Evolutionary conservation across 2,329 filamentous ascomycete genomes (phyloP), one percentile per base, ranked within the genome.

Genomic region (Pestalotiopsis sp.): DNA sequence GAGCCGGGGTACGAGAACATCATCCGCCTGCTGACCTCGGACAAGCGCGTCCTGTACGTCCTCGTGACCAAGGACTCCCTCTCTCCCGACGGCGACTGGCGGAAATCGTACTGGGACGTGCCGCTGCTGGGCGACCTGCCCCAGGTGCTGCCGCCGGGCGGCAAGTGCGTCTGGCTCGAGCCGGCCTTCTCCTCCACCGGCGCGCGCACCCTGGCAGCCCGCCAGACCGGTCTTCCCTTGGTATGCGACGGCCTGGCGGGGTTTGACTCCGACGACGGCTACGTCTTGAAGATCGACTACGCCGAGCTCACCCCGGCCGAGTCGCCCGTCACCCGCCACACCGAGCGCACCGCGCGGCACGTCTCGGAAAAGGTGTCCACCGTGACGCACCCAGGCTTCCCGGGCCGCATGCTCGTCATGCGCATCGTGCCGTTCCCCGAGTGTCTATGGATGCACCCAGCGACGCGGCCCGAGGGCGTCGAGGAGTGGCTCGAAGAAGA

Each of bases 341-440:
- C 23, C 13, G n/a, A 59, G n/a, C 13, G 23, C 11, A 17, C 13
- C 11, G 25, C 17, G 6, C 1, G 5, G 13, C 12, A 38, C 27
- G 31, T n/a, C 17, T 36, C 23, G 14, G 59, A 36, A 25, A 62
- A 13, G 14, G 14, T 31, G 2, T 36, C 17, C 59, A 23, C 27
- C 14, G 59, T 62, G 27, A 62, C 59, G 31, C 59, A 62, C 27
- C 59, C 59, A 14, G 31, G 9, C 14, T 14, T 62, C 25, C 14
- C 31, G 27, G n/a, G 31, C 59, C 7, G 36, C 2, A 38, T 62
- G 59, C 31, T 36, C 1, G 59, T 38, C 3, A 17, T 31, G 23
- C 59, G 59, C 59, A 62, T 62, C 31, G 59, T 62, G 14, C 23
- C 31, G 59, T 62, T 62, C 27, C 59, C 59, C 25, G 59, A 62